Evolutionary conservation across 2,329 filamentous ascomycete genomes (phyloP).

Genomic region (Diaporthe velutina): DNA sequence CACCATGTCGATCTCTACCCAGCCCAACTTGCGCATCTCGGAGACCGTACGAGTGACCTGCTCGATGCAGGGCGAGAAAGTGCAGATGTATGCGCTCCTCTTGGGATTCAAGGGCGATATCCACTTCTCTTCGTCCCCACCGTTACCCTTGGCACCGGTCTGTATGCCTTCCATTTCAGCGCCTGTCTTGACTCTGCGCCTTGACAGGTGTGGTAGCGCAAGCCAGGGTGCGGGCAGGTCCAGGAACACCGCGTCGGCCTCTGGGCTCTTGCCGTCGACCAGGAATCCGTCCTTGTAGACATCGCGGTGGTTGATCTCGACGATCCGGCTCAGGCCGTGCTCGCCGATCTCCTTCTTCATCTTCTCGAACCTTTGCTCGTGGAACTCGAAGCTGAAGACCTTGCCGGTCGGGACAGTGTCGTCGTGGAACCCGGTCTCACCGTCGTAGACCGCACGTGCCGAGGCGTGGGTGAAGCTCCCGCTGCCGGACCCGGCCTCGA

Average conservation of each 20-base stretch:
- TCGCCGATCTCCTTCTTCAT: conserved; percentile 77
- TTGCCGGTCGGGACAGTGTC: conserved; percentile 67
- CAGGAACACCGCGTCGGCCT: conserved; percentile 80
- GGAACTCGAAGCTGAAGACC: conserved; percentile 87
- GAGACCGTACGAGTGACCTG: conserved; percentile 91
- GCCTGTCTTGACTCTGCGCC: conserved; percentile 56
- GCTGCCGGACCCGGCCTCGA: conserved; percentile 86
- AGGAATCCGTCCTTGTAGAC: conserved; percentile 83
- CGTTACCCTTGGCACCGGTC: conserved; percentile 31
- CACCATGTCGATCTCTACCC: conserved; percentile 94
- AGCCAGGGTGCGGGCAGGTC: conserved; percentile 87
- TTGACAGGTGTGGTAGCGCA: conserved; percentile 80
- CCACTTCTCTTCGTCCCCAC: conserved; percentile 53
- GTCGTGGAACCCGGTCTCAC: conserved; percentile 60
- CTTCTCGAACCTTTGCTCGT: conserved; percentile 78
- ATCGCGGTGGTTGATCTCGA: conserved; percentile 82
- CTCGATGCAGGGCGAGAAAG: conserved; percentile 97
- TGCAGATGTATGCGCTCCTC: conserved; percentile 84
- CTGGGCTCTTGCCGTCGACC: conserved; percentile 69
- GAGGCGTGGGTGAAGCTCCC: conserved; percentile 88
- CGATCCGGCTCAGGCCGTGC: conserved; percentile 75
- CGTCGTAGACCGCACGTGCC: conserved; percentile 81
- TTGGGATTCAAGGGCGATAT: conserved; percentile 77
- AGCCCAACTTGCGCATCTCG: conserved; percentile 82
- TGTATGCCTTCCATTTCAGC: conserved; percentile 42